Base-by-base conservation (phyloP, 2,329 filamentous ascomycete species). In the Lasiodiplodia sp. region DNA sequence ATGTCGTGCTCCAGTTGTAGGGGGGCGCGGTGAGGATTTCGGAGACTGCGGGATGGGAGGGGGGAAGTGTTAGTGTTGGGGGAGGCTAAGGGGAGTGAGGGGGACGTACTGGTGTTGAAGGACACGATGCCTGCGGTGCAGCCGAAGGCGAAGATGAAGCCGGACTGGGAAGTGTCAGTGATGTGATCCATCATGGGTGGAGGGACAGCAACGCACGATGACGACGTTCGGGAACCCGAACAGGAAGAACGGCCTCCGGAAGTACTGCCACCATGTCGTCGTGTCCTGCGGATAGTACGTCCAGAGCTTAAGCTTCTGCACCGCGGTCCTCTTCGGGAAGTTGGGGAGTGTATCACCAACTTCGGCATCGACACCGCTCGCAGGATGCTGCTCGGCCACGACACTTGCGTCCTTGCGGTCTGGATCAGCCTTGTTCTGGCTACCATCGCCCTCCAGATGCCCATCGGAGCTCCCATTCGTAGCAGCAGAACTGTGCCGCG, bases 111-210 rank as follows among this genome's bases (percentile, higher is more conserved):
- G n/a, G 77, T 80, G 71, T 78, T 81, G 73, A 82, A 81, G 16
- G 79, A 80, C 11, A 82, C 77, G 53, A 82, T 81, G 7, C 79
- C 79, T 0, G 80, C 80, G 5, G 79, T 82, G 69, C 79, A 81
- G 23, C 78, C 79, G 66, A 81, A 80, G 1, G 80, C 80, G 66
- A 81, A 81, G 68, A 79, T 79, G 21, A 80, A 73, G 18, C 79
- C 78, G 14, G 77, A 55, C 64, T 66, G 18, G 2, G 28, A 12
- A 10, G 28, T 38, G 25, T 57, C n/a, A 53, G 52, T 23, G 23
- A 16, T 7, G n/a, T 10, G 2, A 14, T 2, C n/a, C n/a, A n/a
- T n/a, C 49, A 51, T 14, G 34, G 21, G 5, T 23, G 31, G 16
- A 12, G 21, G 34, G 18, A 14, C 18, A 7, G 31, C 7, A 28